phyloP scores from a whole-genome alignment of 192 early-diverging fungal species.

The Coemansia sp. region DNA sequence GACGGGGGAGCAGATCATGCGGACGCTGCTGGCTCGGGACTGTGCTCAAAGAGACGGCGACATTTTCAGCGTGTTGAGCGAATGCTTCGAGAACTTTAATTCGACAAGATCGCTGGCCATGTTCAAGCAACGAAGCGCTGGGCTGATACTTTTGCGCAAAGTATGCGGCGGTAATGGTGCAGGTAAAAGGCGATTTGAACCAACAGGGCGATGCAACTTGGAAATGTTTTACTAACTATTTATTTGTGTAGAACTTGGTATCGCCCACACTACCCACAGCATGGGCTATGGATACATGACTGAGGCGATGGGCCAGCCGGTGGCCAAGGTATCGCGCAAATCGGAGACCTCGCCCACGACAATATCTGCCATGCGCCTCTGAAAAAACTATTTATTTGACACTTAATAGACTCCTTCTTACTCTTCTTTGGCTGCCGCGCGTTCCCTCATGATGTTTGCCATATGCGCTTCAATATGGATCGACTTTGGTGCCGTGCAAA shows the following conservation, averaged over 20 bases:
- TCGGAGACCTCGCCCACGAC: background rate
- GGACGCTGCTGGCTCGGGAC: slow-evolving; percentile 64
- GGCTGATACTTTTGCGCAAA: slow-evolving; percentile 29
- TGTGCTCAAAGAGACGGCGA: slow-evolving; percentile 45
- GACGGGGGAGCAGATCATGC: slow-evolving; percentile 86
- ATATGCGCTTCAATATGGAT: background rate
- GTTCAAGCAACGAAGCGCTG: slow-evolving; percentile 17
- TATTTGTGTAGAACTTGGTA: slow-evolving; percentile 59
- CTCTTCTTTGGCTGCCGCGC: background rate
- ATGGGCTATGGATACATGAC: slow-evolving; percentile 61
- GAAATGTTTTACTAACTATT: background rate
- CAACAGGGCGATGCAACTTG: background rate
- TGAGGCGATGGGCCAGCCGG: slow-evolving; percentile 17
- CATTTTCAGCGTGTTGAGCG: slow-evolving; percentile 17
- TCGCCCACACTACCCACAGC: slow-evolving; percentile 70
- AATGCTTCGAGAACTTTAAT: slow-evolving; percentile 20
- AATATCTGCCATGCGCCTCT: slow-evolving; percentile 22
- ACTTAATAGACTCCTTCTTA: background rate
- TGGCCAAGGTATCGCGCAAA: slow-evolving; percentile 33
- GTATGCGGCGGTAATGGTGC: background rate
- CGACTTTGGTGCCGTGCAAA: slow-evolving; percentile 17
- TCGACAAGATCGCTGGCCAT: background rate
- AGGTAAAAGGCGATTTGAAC: slow-evolving; percentile 9
- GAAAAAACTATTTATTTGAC: background rate
- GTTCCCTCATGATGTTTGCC: background rate